A percentile compares a stretch with the other conserved stretches of the same genome.
Evolutionary conservation across 306 rosid genomes (phyloP).

Genomic region (Prinsepia uniflora): DNA sequence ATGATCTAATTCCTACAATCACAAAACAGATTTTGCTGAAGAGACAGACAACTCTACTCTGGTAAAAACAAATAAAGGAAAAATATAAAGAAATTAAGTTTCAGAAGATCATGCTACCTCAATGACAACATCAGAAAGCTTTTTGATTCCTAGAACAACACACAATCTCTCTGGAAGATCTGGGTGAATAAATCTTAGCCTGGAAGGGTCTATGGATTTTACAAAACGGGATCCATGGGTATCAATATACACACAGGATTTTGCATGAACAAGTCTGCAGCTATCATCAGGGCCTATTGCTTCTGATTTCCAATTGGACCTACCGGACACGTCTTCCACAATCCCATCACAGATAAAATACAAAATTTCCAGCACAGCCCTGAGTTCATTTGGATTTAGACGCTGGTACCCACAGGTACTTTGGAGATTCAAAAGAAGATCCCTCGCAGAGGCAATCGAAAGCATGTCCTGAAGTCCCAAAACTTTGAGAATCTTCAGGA

Average conservation of each 20-base stretch:
- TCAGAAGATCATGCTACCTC: constrained; percentile 58
- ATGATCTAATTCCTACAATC: constrained; percentile 69
- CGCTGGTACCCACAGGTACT: constrained; percentile 86
- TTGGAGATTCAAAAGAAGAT: constrained; percentile 80
- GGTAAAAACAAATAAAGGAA: constrained; percentile 12
- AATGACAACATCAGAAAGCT: constrained; percentile 70
- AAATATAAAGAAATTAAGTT: constrained; percentile 13
- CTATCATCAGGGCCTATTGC: constrained; percentile 90
- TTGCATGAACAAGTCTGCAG: constrained; percentile 89
- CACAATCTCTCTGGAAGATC: constrained; percentile 87
- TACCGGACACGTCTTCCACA: constrained; percentile 40
- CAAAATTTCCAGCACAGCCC: constrained; percentile 90
- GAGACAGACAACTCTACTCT: not conserved
- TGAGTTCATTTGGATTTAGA: constrained; percentile 92
- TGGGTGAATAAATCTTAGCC: constrained; percentile 81
- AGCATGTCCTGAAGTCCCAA: constrained; percentile 84
- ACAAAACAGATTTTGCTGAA: constrained; percentile 29
- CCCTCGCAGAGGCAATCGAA: constrained; percentile 73
- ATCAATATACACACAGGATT: constrained; percentile 77
- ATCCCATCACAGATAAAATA: constrained; percentile 66
- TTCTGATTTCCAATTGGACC: constrained; percentile 55
- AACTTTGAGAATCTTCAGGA: constrained; percentile 72
- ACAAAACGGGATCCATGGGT: constrained; percentile 79
- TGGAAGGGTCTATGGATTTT: constrained; percentile 75
- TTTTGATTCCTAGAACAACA: constrained; percentile 59